Percentiles rank a stretch among this genome's conserved stretches.
These are phyloP conservation scores for Metschnikowia lunata DNA, from an alignment of 805 yeast species.

Conservation along the genomic window DNA sequence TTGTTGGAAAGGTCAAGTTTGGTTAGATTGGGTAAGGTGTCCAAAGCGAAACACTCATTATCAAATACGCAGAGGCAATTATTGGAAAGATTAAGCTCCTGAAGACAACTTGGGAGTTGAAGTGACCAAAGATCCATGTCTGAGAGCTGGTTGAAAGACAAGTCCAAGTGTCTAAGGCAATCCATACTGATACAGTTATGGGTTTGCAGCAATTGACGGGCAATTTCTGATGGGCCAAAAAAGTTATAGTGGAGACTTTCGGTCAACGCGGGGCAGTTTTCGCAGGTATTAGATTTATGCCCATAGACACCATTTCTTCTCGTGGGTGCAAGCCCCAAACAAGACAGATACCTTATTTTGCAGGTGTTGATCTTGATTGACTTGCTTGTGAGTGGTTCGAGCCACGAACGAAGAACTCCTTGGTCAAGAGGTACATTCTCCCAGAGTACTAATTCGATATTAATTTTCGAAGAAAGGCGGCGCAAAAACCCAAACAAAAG, in stretches of 20 bases:
- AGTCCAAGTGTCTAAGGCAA: slow-evolving; percentile 16
- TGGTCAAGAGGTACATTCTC: slow-evolving; percentile 10
- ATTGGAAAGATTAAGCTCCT: slow-evolving; percentile 25
- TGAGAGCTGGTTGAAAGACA: slow-evolving; percentile 26
- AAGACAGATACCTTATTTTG: slow-evolving; percentile 15
- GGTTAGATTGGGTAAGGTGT: slow-evolving; percentile 12
- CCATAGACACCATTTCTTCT: neutral
- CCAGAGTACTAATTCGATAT: slow-evolving; percentile 15
- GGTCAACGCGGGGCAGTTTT: slow-evolving; percentile 4
- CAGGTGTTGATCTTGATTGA: slow-evolving; percentile 11
- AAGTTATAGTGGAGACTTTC: slow-evolving; percentile 19
- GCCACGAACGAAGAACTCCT: slow-evolving; percentile 6
- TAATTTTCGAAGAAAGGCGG: slow-evolving; percentile 13
- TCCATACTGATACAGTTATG: slow-evolving; percentile 1
- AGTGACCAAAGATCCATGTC: slow-evolving; percentile 17
- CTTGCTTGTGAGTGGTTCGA: slow-evolving; percentile 15
- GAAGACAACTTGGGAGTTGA: slow-evolving; percentile 19
- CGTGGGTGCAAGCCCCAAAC: neutral
- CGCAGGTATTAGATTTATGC: neutral
- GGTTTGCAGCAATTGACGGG: slow-evolving; percentile 1
- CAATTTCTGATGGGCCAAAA: slow-evolving; percentile 12
- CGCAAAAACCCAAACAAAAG: slow-evolving; percentile 12
- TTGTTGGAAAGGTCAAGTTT: slow-evolving; percentile 23
- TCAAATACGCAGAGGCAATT: slow-evolving; percentile 20
- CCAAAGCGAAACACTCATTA: slow-evolving; percentile 15